Percentiles rank a stretch among this genome's conserved stretches.
These are phyloP conservation scores for Cystobasidium onofrii DNA, from an alignment of 768 basidiomycete genomes.

Conservation along the genomic window DNA sequence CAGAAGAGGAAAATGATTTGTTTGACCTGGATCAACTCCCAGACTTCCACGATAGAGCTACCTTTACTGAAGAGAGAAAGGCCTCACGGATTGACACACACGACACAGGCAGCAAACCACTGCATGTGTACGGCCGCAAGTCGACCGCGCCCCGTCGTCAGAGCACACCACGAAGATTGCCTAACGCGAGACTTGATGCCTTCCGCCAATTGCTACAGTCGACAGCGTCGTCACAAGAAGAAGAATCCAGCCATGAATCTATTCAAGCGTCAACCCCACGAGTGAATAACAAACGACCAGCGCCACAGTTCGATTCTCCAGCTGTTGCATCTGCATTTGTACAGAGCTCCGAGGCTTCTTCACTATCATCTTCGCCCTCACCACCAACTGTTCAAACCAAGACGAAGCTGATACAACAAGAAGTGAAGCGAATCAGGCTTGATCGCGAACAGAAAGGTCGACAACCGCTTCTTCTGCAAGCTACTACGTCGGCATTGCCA, in stretches of 20 bases:
- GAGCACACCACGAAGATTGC: background rate
- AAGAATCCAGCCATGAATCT: background rate
- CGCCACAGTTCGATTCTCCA: background rate
- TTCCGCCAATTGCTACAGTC: background rate
- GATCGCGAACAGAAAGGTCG: background rate
- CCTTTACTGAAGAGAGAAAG: background rate
- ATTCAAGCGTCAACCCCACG: background rate
- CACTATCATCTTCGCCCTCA: background rate
- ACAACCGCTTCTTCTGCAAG: background rate
- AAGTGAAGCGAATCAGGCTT: background rate
- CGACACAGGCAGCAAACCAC: background rate
- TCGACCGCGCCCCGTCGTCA: background rate
- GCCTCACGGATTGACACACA: background rate
- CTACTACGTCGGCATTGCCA: background rate
- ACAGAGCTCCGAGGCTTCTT: background rate
- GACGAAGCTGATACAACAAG: background rate
- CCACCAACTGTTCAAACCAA: background rate
- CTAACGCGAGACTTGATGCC: background rate
- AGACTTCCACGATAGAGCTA: background rate
- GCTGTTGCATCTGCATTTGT: background rate
- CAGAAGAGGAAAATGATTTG: background rate
- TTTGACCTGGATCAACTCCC: background rate
- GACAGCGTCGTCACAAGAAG: background rate
- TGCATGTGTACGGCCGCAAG: background rate
- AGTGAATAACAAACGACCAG: too few relatives aligned